Evolutionary conservation across 2,329 filamentous ascomycete species (phyloP).

Genomic region (Neofusicoccum umdonicola): DNA sequence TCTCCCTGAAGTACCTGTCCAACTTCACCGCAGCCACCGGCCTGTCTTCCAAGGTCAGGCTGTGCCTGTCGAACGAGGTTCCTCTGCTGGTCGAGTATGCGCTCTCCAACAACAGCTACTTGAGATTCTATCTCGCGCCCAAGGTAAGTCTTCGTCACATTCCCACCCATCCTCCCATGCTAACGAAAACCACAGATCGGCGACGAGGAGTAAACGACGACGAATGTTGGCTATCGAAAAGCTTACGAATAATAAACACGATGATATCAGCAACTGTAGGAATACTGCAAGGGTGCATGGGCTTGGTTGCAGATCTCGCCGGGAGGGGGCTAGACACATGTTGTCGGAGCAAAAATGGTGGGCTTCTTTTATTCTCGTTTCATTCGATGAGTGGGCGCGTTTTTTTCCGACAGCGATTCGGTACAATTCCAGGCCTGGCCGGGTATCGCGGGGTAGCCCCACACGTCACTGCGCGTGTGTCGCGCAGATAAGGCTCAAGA

Average conservation of each 20-base stretch:
- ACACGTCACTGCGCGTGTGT: slow-evolving; percentile 17
- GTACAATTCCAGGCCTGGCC: slow-evolving; percentile 13
- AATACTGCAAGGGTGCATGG: slow-evolving; percentile 14
- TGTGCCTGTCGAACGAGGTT: slow-evolving; percentile 94
- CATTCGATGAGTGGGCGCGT: not conserved
- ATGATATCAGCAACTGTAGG: slow-evolving; percentile 18
- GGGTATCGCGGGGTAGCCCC: slow-evolving; percentile 18
- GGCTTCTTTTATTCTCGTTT: not conserved
- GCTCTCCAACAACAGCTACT: slow-evolving; percentile 76
- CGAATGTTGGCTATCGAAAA: not conserved
- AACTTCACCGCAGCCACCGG: slow-evolving; percentile 99
- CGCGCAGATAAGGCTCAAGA: slow-evolving; percentile 17
- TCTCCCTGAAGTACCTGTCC: slow-evolving; percentile 98
- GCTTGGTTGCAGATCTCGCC: not conserved
- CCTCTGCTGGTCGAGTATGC: slow-evolving; percentile 92
- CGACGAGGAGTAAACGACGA: slow-evolving; percentile 56
- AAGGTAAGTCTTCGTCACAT: slow-evolving; percentile 63
- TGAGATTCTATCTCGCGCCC: slow-evolving; percentile 96
- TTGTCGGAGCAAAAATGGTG: slow-evolving; percentile 11
- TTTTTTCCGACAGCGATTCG: not conserved
- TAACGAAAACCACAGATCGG: slow-evolving; percentile 61
- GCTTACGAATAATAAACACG: slow-evolving; percentile 15
- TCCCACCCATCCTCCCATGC: slow-evolving; percentile 22
- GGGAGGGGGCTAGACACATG: slow-evolving; percentile 9
- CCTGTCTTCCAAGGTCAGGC: slow-evolving; percentile 77